Evolutionary conservation across 495 filamentous ascomycete genomes (phyloP), one percentile per base, ranked within the genome.

Genomic region (Bombardia bombarda): DNA sequence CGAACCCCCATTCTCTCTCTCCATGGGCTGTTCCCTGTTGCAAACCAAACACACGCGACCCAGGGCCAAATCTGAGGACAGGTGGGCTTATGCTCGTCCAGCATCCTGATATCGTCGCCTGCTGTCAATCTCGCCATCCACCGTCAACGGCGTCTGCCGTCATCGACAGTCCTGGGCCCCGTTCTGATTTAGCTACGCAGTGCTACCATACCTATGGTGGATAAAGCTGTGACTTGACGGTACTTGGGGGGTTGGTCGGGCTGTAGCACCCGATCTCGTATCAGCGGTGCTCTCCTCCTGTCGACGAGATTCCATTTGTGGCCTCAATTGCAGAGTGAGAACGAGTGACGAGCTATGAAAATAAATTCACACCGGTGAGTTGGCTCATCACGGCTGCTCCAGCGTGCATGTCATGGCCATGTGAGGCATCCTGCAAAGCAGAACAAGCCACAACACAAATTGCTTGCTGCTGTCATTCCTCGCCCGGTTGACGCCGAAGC

Each of bases 371-470:
- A n/a, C n/a, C n/a, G n/a, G n/a, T n/a, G n/a, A n/a, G n/a, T n/a
- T n/a, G n/a, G n/a, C n/a, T n/a, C 39, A 32, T 42, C 40, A 32
- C 24, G 38, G 18, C 23, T 22, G 13, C 38, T 28, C 38, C 8
- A 19, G 14, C 38, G 26, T 10, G 16, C 38, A 10, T 42, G 17
- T 14, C 24, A 21, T 30, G n/a, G 9, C 16, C 44, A 51, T 49
- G 45, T 55, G 48, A 51, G 49, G 43, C 42, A 34, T 45, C 34
- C 47, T 47, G 41, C 40, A 32, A 13, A 14, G 32, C 17, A 28
- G 26, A 8, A 28, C 13, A 28, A 13, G 2, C 9, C 26, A 28
- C 26, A 2, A 2, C 26, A 10, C 26, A 7, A 8, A 13, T 10
- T 28, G 26, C 26, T 10, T 28, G 26, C 9, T 28, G 26, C 50